Conservation (phyloP, 495 filamentous ascomycete species). For the Lasiosphaeria ovina region DNA sequence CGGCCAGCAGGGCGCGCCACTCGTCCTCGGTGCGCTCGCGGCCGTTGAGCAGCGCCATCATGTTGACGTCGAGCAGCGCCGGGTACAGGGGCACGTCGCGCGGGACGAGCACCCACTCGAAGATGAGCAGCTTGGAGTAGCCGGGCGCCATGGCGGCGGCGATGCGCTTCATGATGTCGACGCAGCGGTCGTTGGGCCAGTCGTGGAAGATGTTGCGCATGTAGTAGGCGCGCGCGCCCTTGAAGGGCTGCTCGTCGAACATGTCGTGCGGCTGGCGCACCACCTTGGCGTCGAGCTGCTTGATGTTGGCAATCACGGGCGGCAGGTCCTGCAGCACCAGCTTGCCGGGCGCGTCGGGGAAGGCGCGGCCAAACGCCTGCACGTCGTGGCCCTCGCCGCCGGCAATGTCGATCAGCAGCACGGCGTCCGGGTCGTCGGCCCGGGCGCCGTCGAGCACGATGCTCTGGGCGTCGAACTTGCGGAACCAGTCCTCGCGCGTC, state of each 20-base stretch:
- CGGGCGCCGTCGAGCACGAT: slow-evolving; percentile 4
- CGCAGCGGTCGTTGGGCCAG: slow-evolving; percentile 41
- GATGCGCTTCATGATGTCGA: slow-evolving; percentile 31
- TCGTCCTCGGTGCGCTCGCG: slow-evolving; percentile 27
- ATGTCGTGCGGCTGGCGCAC: slow-evolving; percentile 41
- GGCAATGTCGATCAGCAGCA: slow-evolving; percentile 44
- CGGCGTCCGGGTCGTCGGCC: slow-evolving; percentile 27
- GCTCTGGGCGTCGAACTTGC: slow-evolving; percentile 13
- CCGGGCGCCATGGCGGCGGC: slow-evolving; percentile 41
- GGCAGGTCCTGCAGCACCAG: slow-evolving; percentile 42
- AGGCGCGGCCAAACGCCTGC: slow-evolving; percentile 28
- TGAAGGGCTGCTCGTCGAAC: slow-evolving; percentile 41
- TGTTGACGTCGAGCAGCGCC: slow-evolving; percentile 34
- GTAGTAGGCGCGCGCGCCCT: slow-evolving; percentile 46
- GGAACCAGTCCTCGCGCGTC: slow-evolving; percentile 3
- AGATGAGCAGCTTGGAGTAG: slow-evolving; percentile 49
- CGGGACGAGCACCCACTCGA: slow-evolving; percentile 49
- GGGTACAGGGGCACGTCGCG: slow-evolving; percentile 40
- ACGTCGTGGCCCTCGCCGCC: slow-evolving; percentile 42
- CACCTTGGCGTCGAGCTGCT: slow-evolving; percentile 11
- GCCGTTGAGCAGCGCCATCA: slow-evolving; percentile 20
- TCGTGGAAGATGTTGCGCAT: slow-evolving; percentile 46
- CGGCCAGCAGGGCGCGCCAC: slow-evolving; percentile 20
- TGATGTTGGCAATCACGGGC: slow-evolving; percentile 33
- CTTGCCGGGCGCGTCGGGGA: slow-evolving; percentile 25